Evolutionary conservation across 1,284 basidiomycete genomes (phyloP), one percentile per base, ranked within the genome.

Genomic region (Ustilago crameri): DNA sequence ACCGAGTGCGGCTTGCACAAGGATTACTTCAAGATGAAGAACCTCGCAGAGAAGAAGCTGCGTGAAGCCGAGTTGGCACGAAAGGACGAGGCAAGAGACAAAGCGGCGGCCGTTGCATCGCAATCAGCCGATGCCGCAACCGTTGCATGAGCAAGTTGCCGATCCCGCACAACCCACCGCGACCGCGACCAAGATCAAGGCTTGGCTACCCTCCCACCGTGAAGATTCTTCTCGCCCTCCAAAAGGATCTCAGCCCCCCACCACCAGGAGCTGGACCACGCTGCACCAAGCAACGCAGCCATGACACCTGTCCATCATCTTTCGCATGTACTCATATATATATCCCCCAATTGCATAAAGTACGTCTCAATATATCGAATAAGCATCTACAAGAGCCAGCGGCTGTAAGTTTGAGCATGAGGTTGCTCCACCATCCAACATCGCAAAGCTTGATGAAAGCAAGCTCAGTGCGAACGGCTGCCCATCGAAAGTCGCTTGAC

Each of bases 1-100:
- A 93, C 92, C 2, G 95, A 98, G 84, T 98, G 95, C 83, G 95
- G 95, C 3, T 84, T 98, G 74, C 95, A 98, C 75, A 76, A 79
- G 56, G 80, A 82, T 57, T 82, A 79, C 69, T 79, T 79, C 67
- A 78, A 79, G 63, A 76, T 79, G 66, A 79, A 78, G 64, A 74
- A 74, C 47, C 43, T 78, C 15, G 76, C 76, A 14, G 78, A 79
- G 51, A 80, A 80, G 69, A 78, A 78, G 55, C 46, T 76, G 54
- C 65, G 76, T 24, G 78, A 80, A 43, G 78, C 78, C 9, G 78
- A 80, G 58, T 47, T 79, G 4, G 76, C 67, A 18, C 50, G 75
- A n/a, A 76, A 71, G 41, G 78, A 79, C 30, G 75, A 59, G 43
- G 65, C 72, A 5, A 50, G 56, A 17, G 70, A 73, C 58, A 68